These are phyloP conservation scores for Globisporangium camurandrum DNA, from an alignment of 352 stramenopile genomes.

Conservation along the genomic window DNA sequence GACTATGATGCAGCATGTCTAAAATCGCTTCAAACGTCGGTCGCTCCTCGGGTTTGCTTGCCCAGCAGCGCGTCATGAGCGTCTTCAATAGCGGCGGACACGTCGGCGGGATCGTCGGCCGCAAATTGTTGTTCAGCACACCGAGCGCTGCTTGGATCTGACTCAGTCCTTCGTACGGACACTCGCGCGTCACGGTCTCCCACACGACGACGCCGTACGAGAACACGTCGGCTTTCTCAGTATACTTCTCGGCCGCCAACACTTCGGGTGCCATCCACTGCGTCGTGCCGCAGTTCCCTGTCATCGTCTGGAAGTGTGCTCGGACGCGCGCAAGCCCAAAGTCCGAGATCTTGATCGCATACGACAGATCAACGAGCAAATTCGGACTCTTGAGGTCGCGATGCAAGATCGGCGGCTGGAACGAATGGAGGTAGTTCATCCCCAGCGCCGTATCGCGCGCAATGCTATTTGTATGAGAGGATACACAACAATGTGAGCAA, in stretches of 20 bases:
- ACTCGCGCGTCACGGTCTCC: slow-evolving; percentile 86
- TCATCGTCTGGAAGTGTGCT: slow-evolving; percentile 86
- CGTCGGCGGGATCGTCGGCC: slow-evolving; percentile 67
- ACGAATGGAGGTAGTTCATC: slow-evolving; percentile 87
- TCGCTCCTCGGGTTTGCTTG: slow-evolving; percentile 60
- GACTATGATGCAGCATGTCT: slow-evolving; percentile 48
- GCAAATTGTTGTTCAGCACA: slow-evolving; percentile 83
- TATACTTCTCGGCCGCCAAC: slow-evolving; percentile 78
- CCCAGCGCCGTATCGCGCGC: slow-evolving; percentile 70
- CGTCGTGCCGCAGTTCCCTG: slow-evolving; percentile 77
- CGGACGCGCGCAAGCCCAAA: slow-evolving; percentile 78
- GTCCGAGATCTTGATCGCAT: slow-evolving; percentile 86
- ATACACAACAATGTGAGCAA: neutral
- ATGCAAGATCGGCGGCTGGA: slow-evolving; percentile 81
- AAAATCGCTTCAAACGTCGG: slow-evolving; percentile 78
- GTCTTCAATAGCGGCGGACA: slow-evolving; percentile 77
- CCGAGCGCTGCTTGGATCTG: slow-evolving; percentile 86
- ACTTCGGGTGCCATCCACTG: slow-evolving; percentile 87
- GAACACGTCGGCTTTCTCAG: slow-evolving; percentile 84
- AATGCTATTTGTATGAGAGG: slow-evolving; percentile 30
- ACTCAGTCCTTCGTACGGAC: slow-evolving; percentile 88
- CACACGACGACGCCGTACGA: slow-evolving; percentile 83
- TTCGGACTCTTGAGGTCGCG: slow-evolving; percentile 85
- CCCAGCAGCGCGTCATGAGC: slow-evolving; percentile 82
- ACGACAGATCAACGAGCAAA: slow-evolving; percentile 68